A percentile compares a stretch with the other conserved stretches of the same genome.
These are phyloP conservation scores for Candida saitoana DNA, from an alignment of 805 yeast genomes.

Conservation along the genomic window DNA sequence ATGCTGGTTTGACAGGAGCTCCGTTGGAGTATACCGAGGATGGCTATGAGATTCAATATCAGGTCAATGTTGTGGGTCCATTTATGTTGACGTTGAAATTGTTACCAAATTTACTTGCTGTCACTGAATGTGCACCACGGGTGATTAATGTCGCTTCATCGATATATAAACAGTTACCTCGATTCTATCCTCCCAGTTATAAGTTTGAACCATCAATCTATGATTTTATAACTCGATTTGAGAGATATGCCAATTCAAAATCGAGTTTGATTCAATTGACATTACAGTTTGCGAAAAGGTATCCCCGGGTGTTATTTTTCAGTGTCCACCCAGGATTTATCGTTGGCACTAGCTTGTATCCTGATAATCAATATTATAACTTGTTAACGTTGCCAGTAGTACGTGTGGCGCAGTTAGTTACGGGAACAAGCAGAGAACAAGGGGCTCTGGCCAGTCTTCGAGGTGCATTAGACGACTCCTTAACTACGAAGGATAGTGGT, in stretches of 20 bases:
- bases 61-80: slow-evolving; percentile 30
- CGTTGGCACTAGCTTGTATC: slow-evolving; percentile 29
- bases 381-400: slow-evolving; percentile 15
- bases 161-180: slow-evolving; percentile 22
- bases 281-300: slow-evolving; percentile 19
- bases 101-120: slow-evolving; percentile 16
- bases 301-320: slow-evolving; percentile 25
- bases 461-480: slow-evolving; percentile 29
- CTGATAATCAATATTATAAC: slow-evolving; percentile 23
- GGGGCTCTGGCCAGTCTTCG: slow-evolving; percentile 31
- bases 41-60: slow-evolving; percentile 34
- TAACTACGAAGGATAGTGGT: slow-evolving; percentile 23
- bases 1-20: slow-evolving; percentile 37
- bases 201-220: slow-evolving; percentile 19
- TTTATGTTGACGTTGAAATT: slow-evolving; percentile 26
- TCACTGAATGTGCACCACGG: slow-evolving; percentile 8
- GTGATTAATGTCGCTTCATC: slow-evolving; percentile 25
- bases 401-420: slow-evolving; percentile 11
- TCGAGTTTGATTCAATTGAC: slow-evolving; percentile 26
- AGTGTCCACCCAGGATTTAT: slow-evolving; percentile 39
- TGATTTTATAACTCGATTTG: slow-evolving; percentile 18
- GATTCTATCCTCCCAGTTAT: slow-evolving; percentile 19
- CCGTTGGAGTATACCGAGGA: slow-evolving; percentile 30
- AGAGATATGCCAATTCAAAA: slow-evolving; percentile 31
- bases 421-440: slow-evolving; percentile 30